These are phyloP conservation scores for Paxillus involutus DNA, from an alignment of 768 basidiomycete genomes.

Conservation along the genomic window DNA sequence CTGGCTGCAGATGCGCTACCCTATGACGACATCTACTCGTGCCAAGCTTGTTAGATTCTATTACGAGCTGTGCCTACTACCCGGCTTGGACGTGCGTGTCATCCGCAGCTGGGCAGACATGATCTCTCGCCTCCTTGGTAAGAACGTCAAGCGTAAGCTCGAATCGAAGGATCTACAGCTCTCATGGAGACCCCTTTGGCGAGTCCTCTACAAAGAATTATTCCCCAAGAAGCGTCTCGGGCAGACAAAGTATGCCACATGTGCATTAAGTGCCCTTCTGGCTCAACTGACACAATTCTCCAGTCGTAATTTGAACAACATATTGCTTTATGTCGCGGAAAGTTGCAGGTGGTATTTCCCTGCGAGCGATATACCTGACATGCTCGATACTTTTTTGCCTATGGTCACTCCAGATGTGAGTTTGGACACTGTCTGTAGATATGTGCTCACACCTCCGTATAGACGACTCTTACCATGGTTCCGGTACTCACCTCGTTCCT, in stretches of 20 bases:
- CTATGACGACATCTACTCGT: constrained; percentile 65
- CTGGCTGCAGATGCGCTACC: constrained; percentile 83
- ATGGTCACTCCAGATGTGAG: constrained; percentile 69
- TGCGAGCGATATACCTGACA: constrained; percentile 59
- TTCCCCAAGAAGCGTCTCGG: constrained; percentile 67
- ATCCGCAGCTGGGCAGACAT: constrained; percentile 78
- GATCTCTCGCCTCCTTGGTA: constrained; percentile 69
- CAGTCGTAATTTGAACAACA: constrained; percentile 67
- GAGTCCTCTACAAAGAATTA: constrained; percentile 66
- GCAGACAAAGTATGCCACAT: constrained; percentile 53
- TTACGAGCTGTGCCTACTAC: constrained; percentile 75
- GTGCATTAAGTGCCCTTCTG: background rate
- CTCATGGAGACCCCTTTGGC: constrained; percentile 78
- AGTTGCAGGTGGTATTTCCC: constrained; percentile 71
- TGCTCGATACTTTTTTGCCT: constrained; percentile 73
- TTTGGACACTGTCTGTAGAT: constrained; percentile 4
- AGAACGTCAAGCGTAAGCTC: constrained; percentile 68
- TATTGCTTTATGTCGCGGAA: constrained; percentile 73
- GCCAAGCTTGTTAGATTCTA: constrained; percentile 72
- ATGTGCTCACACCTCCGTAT: constrained; percentile 5
- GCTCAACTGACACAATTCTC: constrained; percentile 6
- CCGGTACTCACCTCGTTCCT: constrained; percentile 79
- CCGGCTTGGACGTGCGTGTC: constrained; percentile 72
- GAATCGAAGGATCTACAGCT: constrained; percentile 66
- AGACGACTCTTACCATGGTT: constrained; percentile 71